Evolutionary conservation across 2,329 filamentous ascomycete genomes (phyloP), one percentile per base, ranked within the genome.

Genomic region (Plenodomus tracheiphilus): DNA sequence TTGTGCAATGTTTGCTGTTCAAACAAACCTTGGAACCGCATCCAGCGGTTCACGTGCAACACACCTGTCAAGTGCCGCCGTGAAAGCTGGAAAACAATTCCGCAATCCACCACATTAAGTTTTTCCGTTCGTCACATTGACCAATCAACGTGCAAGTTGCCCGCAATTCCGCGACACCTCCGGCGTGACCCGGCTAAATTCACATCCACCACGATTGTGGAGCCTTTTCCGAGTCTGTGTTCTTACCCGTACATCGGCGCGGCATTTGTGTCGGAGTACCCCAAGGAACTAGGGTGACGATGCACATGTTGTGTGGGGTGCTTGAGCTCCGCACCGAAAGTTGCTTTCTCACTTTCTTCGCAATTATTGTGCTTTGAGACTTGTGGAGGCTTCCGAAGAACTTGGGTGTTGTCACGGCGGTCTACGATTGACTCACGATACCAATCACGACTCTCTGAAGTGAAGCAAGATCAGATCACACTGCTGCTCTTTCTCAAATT

Each of bases 251-350:
- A 7, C 54, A 58, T 59, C 64, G 61, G 62, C 50, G 35, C 68
- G 68, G 68, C 66, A 70, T 54, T 58, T 65, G 56, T 21, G 34
- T 67, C 65, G 65, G 68, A 51, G 53, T 22, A 51, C 59, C 54
- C 17, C 54, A 63, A 52, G 22, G 28, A 45, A 58, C 47, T 69
- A 66, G 58, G 44, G 48, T 34, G 42, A 53, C 56, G 40, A 57
- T 68, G 58, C 55, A 58, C 53, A 30, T 37, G 35, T 34, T 28
- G 59, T 70, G 64, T 71, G 66, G 66, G 62, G 66, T 60, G 54
- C 41, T 52, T 50, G 56, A 59, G 46, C 58, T 68, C 57, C 54
- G 50, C 61, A 57, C 47, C 57, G 53, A 61, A 59, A 58, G 43
- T 57, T 52, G 41, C 51, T 47, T 42, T 21, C 30, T 41, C 42